These are phyloP conservation scores for Rhizopogon vulgaris DNA, from an alignment of 768 basidiomycete species.

Conservation along the genomic window DNA sequence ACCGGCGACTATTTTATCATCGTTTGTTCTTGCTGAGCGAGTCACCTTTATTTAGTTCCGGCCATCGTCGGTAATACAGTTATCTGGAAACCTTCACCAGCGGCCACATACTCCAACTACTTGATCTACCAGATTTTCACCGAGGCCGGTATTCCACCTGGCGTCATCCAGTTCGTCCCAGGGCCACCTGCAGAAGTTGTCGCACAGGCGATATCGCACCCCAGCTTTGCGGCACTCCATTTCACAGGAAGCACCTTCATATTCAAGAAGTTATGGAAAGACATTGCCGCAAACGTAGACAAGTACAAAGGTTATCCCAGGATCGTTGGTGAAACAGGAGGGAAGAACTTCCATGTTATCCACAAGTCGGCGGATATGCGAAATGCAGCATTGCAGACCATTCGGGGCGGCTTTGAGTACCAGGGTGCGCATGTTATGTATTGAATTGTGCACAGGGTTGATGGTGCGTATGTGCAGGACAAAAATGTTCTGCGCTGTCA, in stretches of 20 bases:
- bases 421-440: conserved; percentile 49
- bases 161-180: conserved; percentile 96
- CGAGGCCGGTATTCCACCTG: conserved; percentile 91
- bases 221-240: conserved; percentile 81
- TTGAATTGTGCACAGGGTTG: background rate
- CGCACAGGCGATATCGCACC: conserved; percentile 73
- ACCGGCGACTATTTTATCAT: conserved; percentile 1
- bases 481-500: conserved; percentile 96
- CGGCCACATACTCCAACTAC: conserved; percentile 94
- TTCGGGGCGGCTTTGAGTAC: conserved; percentile 93
- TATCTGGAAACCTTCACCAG: conserved; percentile 97
- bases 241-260: conserved; percentile 95
- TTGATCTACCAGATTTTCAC: conserved; percentile 83
- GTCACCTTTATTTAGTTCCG: conserved; percentile 46
- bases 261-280: conserved; percentile 95
- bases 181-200: conserved; percentile 84
- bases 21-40: background rate
- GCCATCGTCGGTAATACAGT: conserved; percentile 93
- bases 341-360: conserved; percentile 97
- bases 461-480: conserved; percentile 40
- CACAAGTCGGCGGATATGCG: conserved; percentile 81
- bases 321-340: conserved; percentile 96
- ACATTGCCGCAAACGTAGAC: conserved; percentile 85
- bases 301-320: conserved; percentile 85
- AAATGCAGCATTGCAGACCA: conserved; percentile 85